Evolutionary conservation across 164 flowering plant species (phyloP).

Genomic region (Magnolia changhungtana): DNA sequence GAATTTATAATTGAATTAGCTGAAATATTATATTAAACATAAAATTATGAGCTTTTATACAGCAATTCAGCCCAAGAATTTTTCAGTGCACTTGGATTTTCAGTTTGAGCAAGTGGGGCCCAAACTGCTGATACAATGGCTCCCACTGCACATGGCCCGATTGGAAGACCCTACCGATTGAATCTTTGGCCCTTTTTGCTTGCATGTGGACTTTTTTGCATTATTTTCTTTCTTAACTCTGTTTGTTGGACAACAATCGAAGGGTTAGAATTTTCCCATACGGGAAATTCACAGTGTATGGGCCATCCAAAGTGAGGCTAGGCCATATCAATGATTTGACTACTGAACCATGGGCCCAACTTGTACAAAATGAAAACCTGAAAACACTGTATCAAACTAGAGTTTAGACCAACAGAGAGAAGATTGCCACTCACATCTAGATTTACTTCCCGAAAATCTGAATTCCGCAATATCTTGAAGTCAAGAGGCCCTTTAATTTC

Average conservation of each 20-base stretch:
- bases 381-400: not conserved
- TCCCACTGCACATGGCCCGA: not conserved
- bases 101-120: not conserved
- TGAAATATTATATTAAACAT: not conserved
- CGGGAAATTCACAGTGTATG: not conserved
- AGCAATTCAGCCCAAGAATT: not conserved
- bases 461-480: constrained; percentile 63
- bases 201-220: too few relatives aligned
- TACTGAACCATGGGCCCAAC: not conserved
- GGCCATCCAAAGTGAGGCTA: not conserved
- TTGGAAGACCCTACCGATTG: not conserved
- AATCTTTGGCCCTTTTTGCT: not conserved
- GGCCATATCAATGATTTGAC: not conserved
- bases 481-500: constrained; percentile 65
- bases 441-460: constrained; percentile 80
- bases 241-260: not conserved
- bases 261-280: not conserved
- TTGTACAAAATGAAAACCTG: not conserved
- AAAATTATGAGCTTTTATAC: not conserved
- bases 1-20: constrained; percentile 15
- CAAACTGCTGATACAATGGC: not conserved
- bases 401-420: not conserved
- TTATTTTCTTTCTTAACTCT: not conserved
- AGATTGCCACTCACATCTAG: constrained; percentile 61
- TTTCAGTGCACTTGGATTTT: not conserved